Base-by-base conservation (phyloP, 108 stramenopile species). In the Bacterosira constricta region DNA sequence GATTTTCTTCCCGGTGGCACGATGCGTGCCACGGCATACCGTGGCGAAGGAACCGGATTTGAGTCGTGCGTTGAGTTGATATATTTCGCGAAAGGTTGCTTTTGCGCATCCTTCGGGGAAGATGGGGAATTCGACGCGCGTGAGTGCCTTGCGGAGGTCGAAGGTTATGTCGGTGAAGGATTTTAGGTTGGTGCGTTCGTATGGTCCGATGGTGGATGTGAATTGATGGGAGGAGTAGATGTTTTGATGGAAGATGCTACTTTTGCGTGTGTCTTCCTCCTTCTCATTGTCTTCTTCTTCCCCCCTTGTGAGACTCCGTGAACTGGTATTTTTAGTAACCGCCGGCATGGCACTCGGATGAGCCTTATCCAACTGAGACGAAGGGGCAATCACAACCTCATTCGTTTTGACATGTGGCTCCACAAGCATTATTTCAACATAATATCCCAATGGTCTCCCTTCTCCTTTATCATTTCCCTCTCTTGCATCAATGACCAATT, bases 21-120 rank as follows among this genome's bases (percentile, higher is more conserved):
- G 85, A 54, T 93, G 92, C 1, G 89, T 90, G 49, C 89, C 92
- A 21, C 86, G 73, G 75, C 89, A 93, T 15, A 93, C 92, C 9
- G 89, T 90, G 8, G 88, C 89, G 63, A 88, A 93, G 12, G 92
- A 89, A 21, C 92, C 92, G 2, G 89, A 86, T 73, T 93, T 90
- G 61, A 93, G 83, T 88, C 90, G 73, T 47, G 5, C 89, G 69
- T 93, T 93, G 55, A 93, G 62, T 63, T 93, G 92, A 75, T 90
- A 93, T 13, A 90, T 78, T 53, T 90, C 89, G 42, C 91, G 75
- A 67, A 92, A 92, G 0, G 84, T 45, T 32, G 71, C 69, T 26
- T 85, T 86, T 64, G 88, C 81, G 63, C 87, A 85, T 26, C 88
- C 88, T 53, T 88, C 91, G n/a, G 85, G 85, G 66, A 90, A 90